Evolutionary conservation across 192 early-diverging fungal genomes (phyloP), one percentile per base, ranked within the genome.

Genomic region (Coemansia sp.): DNA sequence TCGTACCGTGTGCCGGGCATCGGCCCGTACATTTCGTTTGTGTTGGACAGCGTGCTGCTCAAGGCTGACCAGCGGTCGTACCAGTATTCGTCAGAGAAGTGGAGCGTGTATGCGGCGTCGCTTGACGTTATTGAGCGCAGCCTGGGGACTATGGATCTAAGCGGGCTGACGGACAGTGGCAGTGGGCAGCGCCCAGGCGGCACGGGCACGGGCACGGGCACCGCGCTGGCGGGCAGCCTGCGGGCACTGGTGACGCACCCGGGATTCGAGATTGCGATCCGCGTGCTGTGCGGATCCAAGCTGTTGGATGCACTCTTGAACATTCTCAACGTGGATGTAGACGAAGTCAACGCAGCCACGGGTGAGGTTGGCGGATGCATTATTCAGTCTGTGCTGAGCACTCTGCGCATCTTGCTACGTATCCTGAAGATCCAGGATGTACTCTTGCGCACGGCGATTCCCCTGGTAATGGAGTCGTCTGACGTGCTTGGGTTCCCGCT

Each of bases 21-120:
- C 20, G 76, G 75, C 5, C 91, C 90, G 1, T 99, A 95, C 71
- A 69, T 96, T 16, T 63, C 71, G n/a, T 92, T 95, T 74, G 88
- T 95, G 23, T 67, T 95, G 24, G 95, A 99, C 42, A 79, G 86
- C 38, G 88, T 97, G 31, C 90, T 97, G 62, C 76, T 93, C 34
- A 93, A 93, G 73, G 83, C 90, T 4, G 83, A 88, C 4, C 80
- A 82, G 36, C 85, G 93, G 5, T 55, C 74, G 0, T 97, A 94
- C 62, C 80, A 77, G 23, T 74, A 87, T 55, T 33, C 85, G 3
- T 86, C 81, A 9, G 91, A 95, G 60, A 86, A 89, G 68, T 95
- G 93, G 93, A 82, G 84, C 31, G 88, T 98, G 9, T 76, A 73
- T 46, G 76, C 72, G 18, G 62, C 60, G 38, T 63, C 71, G 37